A percentile compares a stretch with the other conserved stretches of the same genome.
These are phyloP conservation scores for Cercophora scortea DNA, from an alignment of 495 filamentous ascomycete genomes.

Conservation along the genomic window DNA sequence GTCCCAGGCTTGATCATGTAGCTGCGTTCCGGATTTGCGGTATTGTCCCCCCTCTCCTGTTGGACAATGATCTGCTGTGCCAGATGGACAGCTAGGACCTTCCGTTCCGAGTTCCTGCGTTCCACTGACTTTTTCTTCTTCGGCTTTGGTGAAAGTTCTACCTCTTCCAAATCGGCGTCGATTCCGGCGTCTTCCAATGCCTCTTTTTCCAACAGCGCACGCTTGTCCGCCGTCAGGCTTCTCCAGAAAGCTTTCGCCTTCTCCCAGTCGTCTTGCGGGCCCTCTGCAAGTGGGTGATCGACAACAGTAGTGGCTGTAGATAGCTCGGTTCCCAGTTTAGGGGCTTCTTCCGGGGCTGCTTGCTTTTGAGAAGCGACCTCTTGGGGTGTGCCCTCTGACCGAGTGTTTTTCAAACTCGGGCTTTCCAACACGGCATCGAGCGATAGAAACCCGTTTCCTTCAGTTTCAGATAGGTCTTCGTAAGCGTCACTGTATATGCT, in stretches of 20 bases:
- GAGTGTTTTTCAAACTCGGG: constrained; percentile 16
- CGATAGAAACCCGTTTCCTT: constrained; percentile 71
- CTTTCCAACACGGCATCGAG: constrained; percentile 77
- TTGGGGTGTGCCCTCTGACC: background rate
- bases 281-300: constrained; percentile 6
- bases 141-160: constrained; percentile 17
- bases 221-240: constrained; percentile 49
- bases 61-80: constrained; percentile 19
- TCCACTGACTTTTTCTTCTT: constrained; percentile 35
- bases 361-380: constrained; percentile 1
- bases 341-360: constrained; percentile 2
- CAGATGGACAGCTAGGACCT: constrained; percentile 17
- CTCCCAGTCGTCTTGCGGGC: constrained; percentile 47
- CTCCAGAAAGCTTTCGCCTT: constrained; percentile 57
- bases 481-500: constrained; percentile 87
- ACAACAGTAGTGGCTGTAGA: constrained; percentile 9
- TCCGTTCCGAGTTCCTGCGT: constrained; percentile 19
- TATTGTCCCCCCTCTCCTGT: constrained; percentile 7
- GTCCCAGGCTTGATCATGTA: constrained; percentile 38
- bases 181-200: constrained; percentile 41
- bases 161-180: constrained; percentile 34
- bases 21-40: constrained; percentile 18
- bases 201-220: constrained; percentile 48
- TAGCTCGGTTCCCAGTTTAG: constrained; percentile 2
- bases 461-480: constrained; percentile 62